A percentile compares a stretch with the other conserved stretches of the same genome.
These are phyloP conservation scores for Pichia sporocuriosa DNA, from an alignment of 805 yeast species.

Conservation along the genomic window DNA sequence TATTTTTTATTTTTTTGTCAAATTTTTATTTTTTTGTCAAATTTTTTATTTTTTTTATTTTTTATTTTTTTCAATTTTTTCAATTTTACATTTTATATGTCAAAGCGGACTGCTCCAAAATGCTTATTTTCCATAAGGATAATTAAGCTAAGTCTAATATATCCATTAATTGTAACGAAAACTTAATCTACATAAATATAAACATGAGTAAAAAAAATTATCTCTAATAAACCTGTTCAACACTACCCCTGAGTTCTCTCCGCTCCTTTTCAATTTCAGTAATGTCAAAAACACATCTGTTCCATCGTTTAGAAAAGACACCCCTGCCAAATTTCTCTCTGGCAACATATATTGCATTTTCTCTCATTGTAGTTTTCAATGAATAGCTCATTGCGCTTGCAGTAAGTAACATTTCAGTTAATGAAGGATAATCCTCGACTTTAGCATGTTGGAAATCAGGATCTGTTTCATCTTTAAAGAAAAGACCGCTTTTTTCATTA, in stretches of 20 bases:
- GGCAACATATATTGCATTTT: conserved; percentile 21
- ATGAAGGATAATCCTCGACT: conserved; percentile 22
- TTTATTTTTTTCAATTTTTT: too few species aligned
- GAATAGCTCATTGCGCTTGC: conserved; percentile 18
- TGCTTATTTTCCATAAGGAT: too few species aligned
- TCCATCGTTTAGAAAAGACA: conserved; percentile 24
- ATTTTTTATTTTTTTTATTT: too few species aligned
- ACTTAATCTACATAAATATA: too few species aligned
- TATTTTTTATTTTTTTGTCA: too few species aligned
- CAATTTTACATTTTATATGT: too few species aligned
- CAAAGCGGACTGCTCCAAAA: too few species aligned
- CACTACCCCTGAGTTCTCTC: conserved; percentile 23
- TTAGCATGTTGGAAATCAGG: conserved; percentile 47
- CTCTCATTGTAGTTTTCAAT: conserved; percentile 17
- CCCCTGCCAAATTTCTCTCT: conserved; percentile 23
- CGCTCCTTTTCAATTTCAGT: conserved; percentile 17
- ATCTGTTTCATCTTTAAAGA: conserved; percentile 64
- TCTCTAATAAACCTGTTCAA: conserved; percentile 25
- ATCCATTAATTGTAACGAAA: not conserved
- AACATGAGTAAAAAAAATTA: conserved; percentile 8
- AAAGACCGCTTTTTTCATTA: conserved; percentile 58
- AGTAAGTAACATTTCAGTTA: conserved; percentile 42
- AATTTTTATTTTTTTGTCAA: too few species aligned
- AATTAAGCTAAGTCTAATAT: too few species aligned
- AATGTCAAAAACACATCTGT: conserved; percentile 10